Evolutionary conservation across 257 asterid genomes (phyloP).

Genomic region (Solanum pinnatisectum): DNA sequence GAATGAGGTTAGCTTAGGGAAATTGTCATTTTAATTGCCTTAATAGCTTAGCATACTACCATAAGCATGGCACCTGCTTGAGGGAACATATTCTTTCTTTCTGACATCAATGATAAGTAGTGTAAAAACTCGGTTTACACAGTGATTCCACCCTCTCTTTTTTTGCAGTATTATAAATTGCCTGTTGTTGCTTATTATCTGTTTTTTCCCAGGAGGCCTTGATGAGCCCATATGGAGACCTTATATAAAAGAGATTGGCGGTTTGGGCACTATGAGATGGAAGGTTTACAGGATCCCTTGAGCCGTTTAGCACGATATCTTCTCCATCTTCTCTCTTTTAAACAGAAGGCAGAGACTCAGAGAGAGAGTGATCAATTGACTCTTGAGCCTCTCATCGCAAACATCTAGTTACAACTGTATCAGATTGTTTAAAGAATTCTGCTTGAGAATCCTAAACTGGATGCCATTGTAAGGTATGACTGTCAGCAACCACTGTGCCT

Average conservation of each 20-base stretch:
- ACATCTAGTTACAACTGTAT: not conserved
- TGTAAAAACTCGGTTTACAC: no score
- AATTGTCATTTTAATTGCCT: not conserved
- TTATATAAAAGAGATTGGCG: conserved; percentile 74
- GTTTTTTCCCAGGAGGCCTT: conserved; percentile 58
- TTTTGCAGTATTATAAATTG: not conserved
- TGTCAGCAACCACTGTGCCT: not conserved
- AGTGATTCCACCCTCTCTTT: no score
- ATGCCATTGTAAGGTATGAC: not conserved
- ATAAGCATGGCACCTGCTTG: not conserved
- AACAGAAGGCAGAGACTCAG: conserved; percentile 25
- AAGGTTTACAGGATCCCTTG: conserved; percentile 88
- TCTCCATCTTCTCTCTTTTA: conserved; percentile 33
- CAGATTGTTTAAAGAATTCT: not conserved
- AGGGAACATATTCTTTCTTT: not conserved
- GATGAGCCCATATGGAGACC: conserved; percentile 63
- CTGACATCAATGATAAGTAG: not conserved
- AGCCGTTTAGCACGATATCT: conserved; percentile 53
- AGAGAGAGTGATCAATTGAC: conserved; percentile 31
- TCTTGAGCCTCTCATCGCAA: conserved; percentile 36
- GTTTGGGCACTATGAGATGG: conserved; percentile 87
- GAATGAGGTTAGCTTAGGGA: not conserved
- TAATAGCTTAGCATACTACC: not conserved
- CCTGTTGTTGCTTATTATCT: not conserved
- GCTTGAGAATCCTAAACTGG: not conserved